Conservation (phyloP, 2,329 filamentous ascomycete species). For the Penicillium sp. region DNA sequence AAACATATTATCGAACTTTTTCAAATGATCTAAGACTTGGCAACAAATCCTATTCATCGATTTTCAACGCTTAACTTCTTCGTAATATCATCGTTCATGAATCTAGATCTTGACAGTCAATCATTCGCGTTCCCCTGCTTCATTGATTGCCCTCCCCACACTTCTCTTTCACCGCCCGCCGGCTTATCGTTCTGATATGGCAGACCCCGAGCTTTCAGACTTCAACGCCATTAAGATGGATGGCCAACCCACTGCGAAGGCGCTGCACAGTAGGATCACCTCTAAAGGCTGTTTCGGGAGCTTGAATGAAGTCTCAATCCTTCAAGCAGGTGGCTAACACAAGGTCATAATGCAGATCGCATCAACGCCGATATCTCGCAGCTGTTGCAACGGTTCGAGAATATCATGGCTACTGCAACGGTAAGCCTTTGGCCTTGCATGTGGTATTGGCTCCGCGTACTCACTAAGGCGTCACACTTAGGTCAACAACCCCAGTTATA, state of each 20-base stretch:
- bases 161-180: not conserved
- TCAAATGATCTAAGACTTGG: not conserved
- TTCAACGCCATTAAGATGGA: slow-evolving; percentile 27
- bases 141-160: not conserved
- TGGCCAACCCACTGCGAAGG: slow-evolving; percentile 29
- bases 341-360: slow-evolving; percentile 35
- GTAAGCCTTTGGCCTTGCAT: slow-evolving; percentile 30
- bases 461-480: slow-evolving; percentile 21
- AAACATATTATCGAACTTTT: not conserved
- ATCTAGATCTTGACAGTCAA: not conserved
- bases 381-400: slow-evolving; percentile 54
- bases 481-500: slow-evolving; percentile 53
- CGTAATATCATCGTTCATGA: too few relatives aligned
- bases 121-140: not conserved
- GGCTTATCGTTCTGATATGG: not conserved
- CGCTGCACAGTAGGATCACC: slow-evolving; percentile 26
- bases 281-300: not conserved
- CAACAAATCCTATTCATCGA: not conserved
- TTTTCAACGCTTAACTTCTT: not conserved
- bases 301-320: not conserved
- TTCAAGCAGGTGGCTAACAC: not conserved
- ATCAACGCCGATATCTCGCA: slow-evolving; percentile 46
- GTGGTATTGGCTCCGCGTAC: not conserved
- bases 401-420: slow-evolving; percentile 54
- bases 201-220: not conserved